Base-by-base conservation (phyloP, 2,329 filamentous ascomycete genomes). In the Fusarium scirpi region DNA sequence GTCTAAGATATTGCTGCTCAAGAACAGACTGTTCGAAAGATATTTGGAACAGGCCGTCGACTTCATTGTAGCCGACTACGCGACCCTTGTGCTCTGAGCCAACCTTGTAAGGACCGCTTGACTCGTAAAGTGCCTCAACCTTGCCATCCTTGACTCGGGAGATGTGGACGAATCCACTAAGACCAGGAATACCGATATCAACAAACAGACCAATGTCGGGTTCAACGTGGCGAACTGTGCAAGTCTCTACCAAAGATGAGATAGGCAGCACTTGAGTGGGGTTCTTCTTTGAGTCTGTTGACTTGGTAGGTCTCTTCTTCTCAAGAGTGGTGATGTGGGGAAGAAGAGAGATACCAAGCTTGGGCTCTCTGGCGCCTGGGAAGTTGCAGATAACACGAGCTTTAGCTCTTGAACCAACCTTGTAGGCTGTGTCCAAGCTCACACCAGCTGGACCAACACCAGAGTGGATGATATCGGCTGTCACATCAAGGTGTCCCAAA, bases 151-250 rank as follows among this genome's bases (percentile, higher is more conserved):
- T 92, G 66, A 99, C 88, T 69, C 93, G 89, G 2, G 96, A 99
- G 70, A 99, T 97, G 79, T 99, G 96, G 24, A 97, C 94, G 76
- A 98, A 99, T 12, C 93, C 93, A n/a, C 88, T 84, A 5, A 95
- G 84, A 30, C 90, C 93, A 6, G 79, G 68, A 18, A 82, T 70
- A 3, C 90, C 90, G 41, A 94, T 81, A 71, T 92, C 88, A 10
- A 94, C 86, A 75, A 97, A 97, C 4, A 98, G 84, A 56, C 96
- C 97, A 65, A 95, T 88, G 5, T 91, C 90, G 8, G 90, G 85
- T 71, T 97, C 92, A 5, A 98, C 93, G 71, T 92, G 92, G 56
- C 90, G 87, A 10, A 99, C 90, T 40, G 89, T 94, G 60, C 92
- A 93, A 71, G 91, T 87, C 48, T 95, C 90, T 27, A 98, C 83